Evolutionary conservation across 257 asterid species (phyloP), one percentile per base, ranked within the genome.

Genomic region (Nemophila menziesii): DNA sequence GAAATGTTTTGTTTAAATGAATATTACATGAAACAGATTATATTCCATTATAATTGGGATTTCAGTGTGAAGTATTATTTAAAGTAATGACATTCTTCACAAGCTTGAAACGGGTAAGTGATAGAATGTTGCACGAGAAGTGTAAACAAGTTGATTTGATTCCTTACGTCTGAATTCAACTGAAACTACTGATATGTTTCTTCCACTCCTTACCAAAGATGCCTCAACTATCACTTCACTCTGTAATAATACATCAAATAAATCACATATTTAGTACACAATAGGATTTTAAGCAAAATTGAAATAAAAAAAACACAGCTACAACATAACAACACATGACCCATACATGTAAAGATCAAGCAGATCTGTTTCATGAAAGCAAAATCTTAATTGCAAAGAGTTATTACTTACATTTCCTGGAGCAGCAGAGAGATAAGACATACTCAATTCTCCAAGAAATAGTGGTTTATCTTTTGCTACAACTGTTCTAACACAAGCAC

Each of bases 381-480:
- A n/a, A n/a, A n/a, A n/a, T n/a, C n/a, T n/a, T n/a, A n/a, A n/a
- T n/a, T n/a, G n/a, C 8, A 29, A 29, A 29, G 36, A 2, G 36
- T 13, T 7, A 29, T 29, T 13, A 55, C 68, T 58, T 51, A 82
- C 96, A 49, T 82, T 55, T 4, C 37, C 57, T 23, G 75, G 77
- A 66, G 80, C 92, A 20, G 86, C 72, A 52, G 92, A 72, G 51
- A 80, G 92, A 65, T 89, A 84, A 26, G 80, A 66, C 26, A 79
- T 60, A 65, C 82, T 63, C 42, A 79, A 70, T 66, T 84, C 98
- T 55, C 95, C 95, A 11, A 89, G 95, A 68, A 83, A 83, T 44
- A 89, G 55, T 19, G 73, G 71, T 48, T 66, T 74, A 47, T 80
- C 92, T 22, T 80, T 51, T 54, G 83, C 93, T 22, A 80, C 81